A percentile compares a stretch with the other conserved stretches of the same genome.
Evolutionary conservation across 257 asterid species (phyloP).

Genomic region (Henckelia pumila): DNA sequence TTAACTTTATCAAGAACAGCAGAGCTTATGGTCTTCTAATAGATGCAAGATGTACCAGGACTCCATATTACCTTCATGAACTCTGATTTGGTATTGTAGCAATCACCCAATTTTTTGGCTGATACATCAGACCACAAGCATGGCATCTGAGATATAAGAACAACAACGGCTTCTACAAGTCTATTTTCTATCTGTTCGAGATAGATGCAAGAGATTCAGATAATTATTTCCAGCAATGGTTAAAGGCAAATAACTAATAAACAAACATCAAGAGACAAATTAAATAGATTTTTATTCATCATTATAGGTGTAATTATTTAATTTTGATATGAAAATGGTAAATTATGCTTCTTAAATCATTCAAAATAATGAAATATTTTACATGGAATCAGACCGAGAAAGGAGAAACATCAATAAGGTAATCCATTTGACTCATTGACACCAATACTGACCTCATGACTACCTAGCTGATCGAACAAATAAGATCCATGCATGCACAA

Average conservation of each 20-base stretch:
- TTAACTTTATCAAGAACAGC: too few species aligned
- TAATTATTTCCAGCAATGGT: too few species aligned
- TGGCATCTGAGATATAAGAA: slow-evolving; percentile 85
- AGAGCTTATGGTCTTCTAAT: too few species aligned
- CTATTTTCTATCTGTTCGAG: too few species aligned
- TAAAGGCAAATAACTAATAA: too few species aligned
- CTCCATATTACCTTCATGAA: slow-evolving; percentile 69
- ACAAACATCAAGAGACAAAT: too few species aligned
- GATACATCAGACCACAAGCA: slow-evolving; percentile 63
- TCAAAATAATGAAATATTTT: too few species aligned
- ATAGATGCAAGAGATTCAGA: too few species aligned
- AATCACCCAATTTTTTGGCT: slow-evolving; percentile 61
- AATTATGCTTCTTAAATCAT: neutral
- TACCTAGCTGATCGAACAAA: slow-evolving; percentile 71
- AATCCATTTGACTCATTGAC: neutral
- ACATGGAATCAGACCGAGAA: neutral
- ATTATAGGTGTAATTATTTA: neutral
- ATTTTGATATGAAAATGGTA: neutral
- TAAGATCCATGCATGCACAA: slow-evolving; percentile 93
- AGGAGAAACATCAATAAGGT: neutral
- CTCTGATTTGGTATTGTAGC: slow-evolving; percentile 77
- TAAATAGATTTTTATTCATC: neutral
- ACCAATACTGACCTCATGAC: slow-evolving; percentile 64
- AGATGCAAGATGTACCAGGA: slow-evolving; percentile 17
- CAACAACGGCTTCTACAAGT: slow-evolving; percentile 88